Evolutionary conservation across 305 asterid genomes (phyloP).

Genomic region (Fraxinus floribunda): DNA sequence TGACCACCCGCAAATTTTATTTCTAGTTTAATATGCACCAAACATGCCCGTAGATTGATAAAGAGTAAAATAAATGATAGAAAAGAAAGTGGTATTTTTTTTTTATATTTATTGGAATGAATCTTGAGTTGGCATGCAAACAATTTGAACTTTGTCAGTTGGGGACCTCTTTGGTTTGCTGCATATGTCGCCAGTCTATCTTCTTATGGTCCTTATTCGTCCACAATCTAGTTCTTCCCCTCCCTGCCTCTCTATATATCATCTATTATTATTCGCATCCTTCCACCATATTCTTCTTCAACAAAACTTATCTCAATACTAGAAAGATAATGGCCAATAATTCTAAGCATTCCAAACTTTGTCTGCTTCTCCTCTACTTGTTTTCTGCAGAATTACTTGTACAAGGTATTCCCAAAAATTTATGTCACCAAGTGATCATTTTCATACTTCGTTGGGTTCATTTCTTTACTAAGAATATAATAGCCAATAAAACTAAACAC

Average conservation of each 20-base stretch:
- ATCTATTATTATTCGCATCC: constrained; percentile 22
- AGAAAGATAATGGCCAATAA: constrained; percentile 19
- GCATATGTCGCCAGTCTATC: constrained; percentile 46
- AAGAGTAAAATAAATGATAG: neutral
- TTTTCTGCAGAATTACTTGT: constrained; percentile 29
- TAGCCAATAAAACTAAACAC: constrained; percentile 20
- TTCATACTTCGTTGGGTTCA: neutral
- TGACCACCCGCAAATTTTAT: neutral
- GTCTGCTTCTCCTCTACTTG: constrained; percentile 30
- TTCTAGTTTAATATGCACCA: neutral
- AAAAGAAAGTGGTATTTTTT: neutral
- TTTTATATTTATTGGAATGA: neutral
- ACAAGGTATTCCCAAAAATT: constrained; percentile 28
- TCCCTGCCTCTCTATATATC: constrained; percentile 26
- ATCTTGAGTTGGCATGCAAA: neutral
- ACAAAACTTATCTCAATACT: constrained; percentile 6
- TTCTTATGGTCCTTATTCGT: constrained; percentile 43
- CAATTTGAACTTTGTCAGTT: constrained; percentile 30
- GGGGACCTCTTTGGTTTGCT: constrained; percentile 50
- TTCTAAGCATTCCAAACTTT: constrained; percentile 8
- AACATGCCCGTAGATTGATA: neutral
- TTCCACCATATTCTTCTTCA: neutral
- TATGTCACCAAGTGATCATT: neutral
- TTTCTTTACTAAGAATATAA: constrained; percentile 6
- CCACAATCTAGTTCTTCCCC: constrained; percentile 31